These are phyloP conservation scores for Morella rubra DNA, from an alignment of 306 rosid genomes.

Conservation along the genomic window DNA sequence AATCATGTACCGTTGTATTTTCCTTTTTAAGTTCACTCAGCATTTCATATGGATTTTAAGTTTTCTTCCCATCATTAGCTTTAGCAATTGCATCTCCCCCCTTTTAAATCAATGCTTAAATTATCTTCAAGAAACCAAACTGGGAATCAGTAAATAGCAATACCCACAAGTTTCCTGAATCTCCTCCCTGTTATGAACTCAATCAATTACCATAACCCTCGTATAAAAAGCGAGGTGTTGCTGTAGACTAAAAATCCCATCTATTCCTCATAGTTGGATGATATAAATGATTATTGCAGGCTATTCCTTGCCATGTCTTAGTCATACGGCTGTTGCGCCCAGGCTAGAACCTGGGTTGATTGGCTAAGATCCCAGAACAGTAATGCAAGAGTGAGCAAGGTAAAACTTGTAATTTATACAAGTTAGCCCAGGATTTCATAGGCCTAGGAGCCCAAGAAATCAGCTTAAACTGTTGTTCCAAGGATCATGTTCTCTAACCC, in stretches of 20 bases:
- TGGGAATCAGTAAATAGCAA: not conserved
- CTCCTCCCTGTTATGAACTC: not conserved
- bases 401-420: not conserved
- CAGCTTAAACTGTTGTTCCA: not conserved
- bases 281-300: not conserved
- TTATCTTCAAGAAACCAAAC: not conserved
- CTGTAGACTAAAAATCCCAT: not conserved
- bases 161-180: not conserved
- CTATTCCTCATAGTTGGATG: not conserved
- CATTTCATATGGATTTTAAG: not conserved
- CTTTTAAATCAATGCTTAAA: not conserved
- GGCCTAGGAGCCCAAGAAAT: not conserved
- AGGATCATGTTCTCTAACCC: not conserved
- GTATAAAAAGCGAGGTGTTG: not conserved
- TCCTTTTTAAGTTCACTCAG: not conserved
- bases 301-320: not conserved
- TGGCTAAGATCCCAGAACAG: not conserved
- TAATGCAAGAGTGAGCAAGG: too few relatives aligned
- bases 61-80: not conserved
- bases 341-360: not conserved
- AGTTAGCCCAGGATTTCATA: not conserved
- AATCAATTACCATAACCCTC: not conserved
- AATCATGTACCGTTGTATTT: not conserved
- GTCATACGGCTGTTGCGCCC: not conserved
- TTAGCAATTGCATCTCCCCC: not conserved